These are phyloP conservation scores for Tolypocladium album DNA, from an alignment of 2,329 filamentous ascomycete species.

Conservation along the genomic window DNA sequence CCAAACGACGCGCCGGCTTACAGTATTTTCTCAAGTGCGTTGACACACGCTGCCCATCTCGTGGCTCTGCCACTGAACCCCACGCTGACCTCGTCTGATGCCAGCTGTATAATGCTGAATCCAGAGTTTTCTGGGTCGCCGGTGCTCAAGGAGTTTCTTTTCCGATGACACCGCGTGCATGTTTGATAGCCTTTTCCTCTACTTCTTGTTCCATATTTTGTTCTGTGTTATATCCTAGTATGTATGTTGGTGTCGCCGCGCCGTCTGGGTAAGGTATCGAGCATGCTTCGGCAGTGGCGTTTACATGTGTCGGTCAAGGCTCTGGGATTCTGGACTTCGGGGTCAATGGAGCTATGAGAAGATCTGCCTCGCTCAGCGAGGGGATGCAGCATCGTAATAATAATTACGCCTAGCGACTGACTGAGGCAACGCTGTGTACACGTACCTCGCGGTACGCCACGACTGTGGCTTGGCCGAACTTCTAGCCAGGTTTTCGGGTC, in stretches of 20 bases:
- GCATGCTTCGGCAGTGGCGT: not conserved
- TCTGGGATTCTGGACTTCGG: not conserved
- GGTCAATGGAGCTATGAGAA: not conserved
- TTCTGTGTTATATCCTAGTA: not conserved
- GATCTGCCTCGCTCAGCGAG: not conserved
- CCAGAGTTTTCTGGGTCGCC: slow-evolving; percentile 12
- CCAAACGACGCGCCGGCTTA: slow-evolving; percentile 70
- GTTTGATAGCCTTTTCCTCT: not conserved
- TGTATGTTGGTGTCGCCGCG: not conserved
- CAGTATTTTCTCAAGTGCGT: slow-evolving; percentile 89
- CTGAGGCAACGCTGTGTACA: not conserved
- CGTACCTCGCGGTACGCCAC: not conserved
- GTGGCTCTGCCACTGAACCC: not conserved
- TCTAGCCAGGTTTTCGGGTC: not conserved
- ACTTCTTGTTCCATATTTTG: not conserved
- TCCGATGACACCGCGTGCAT: slow-evolving; percentile 4
- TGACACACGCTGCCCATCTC: slow-evolving; percentile 6
- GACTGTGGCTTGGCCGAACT: not conserved
- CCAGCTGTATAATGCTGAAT: slow-evolving; percentile 10
- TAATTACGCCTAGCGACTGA: not conserved
- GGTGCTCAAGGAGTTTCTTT: slow-evolving; percentile 12
- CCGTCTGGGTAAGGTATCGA: not conserved
- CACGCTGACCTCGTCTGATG: slow-evolving; percentile 5
- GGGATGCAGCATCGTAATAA: not conserved
- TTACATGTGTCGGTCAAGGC: not conserved